These are phyloP conservation scores for Metschnikowia henanensis DNA, from an alignment of 805 yeast species.

Conservation along the genomic window DNA sequence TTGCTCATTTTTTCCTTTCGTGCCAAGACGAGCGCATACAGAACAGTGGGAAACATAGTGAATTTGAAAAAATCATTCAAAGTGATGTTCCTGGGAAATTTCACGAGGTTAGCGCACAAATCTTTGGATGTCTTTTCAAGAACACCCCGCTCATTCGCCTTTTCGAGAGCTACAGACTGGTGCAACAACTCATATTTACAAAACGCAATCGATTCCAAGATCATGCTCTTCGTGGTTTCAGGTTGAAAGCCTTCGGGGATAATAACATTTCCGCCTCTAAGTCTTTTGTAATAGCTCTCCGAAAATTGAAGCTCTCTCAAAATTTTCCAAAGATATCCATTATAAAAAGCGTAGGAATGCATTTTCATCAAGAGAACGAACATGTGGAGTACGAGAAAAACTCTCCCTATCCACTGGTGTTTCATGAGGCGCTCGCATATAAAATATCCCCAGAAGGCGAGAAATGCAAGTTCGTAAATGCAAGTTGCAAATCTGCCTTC, in stretches of 20 bases:
- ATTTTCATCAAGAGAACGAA: conserved; percentile 90
- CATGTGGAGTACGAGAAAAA: conserved; percentile 80
- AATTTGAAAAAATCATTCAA: conserved; percentile 66
- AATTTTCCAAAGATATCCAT: conserved; percentile 83
- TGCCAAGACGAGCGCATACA: conserved; percentile 81
- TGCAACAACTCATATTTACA: conserved; percentile 69
- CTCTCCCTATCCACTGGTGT: conserved; percentile 89
- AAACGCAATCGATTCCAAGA: conserved; percentile 55
- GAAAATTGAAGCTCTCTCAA: conserved; percentile 54
- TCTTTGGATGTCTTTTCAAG: conserved; percentile 13
- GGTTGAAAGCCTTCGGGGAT: conserved; percentile 35
- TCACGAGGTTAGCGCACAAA: conserved; percentile 18
- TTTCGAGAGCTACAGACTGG: conserved; percentile 41
- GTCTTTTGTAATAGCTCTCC: conserved; percentile 31
- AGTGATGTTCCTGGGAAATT: conserved; percentile 75
- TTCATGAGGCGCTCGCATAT: conserved; percentile 48
- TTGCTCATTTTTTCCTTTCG: conserved; percentile 69
- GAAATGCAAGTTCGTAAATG: conserved; percentile 51
- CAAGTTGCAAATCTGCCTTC: conserved; percentile 66
- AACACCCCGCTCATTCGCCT: conserved; percentile 15
- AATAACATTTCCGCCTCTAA: conserved; percentile 24
- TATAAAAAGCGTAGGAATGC: conserved; percentile 91
- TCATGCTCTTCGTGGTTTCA: conserved; percentile 10
- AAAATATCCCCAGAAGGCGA: conserved; percentile 53
- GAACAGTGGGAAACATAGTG: conserved; percentile 87